These are phyloP conservation scores for Fusarium scirpi DNA, from an alignment of 2,329 filamentous ascomycete genomes.

Conservation along the genomic window DNA sequence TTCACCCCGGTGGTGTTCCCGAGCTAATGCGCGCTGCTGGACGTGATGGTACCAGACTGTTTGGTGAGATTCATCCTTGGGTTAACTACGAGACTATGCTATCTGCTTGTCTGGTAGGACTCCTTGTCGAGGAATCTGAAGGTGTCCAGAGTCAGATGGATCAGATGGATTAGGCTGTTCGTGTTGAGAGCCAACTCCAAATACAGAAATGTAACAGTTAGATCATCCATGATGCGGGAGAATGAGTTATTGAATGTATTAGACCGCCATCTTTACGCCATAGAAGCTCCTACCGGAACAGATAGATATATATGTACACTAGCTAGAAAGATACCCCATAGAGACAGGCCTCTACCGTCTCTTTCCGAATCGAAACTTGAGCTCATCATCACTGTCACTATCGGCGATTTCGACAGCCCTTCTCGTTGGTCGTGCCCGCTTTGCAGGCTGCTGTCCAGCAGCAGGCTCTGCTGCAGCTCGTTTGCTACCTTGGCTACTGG, in stretches of 20 bases:
- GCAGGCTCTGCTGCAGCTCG: constrained; percentile 50
- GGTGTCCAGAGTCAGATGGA: constrained; percentile 63
- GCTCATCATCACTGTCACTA: constrained; percentile 66
- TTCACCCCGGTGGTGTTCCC: constrained; percentile 87
- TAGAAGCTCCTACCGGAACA: constrained; percentile 24
- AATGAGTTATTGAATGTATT: constrained; percentile 11
- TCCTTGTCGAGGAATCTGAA: constrained; percentile 69
- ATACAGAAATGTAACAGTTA: neutral
- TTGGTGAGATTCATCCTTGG: constrained; percentile 77
- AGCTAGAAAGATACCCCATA: constrained; percentile 51
- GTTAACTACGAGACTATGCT: constrained; percentile 80
- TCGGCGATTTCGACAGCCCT: constrained; percentile 53
- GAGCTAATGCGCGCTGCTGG: constrained; percentile 76
- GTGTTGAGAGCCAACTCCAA: neutral
- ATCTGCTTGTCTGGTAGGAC: constrained; percentile 70
- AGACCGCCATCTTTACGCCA: constrained; percentile 21
- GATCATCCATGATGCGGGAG: neutral
- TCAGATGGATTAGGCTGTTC: constrained; percentile 66
- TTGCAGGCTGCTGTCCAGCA: constrained; percentile 48
- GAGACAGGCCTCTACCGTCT: constrained; percentile 53
- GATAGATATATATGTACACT: constrained; percentile 41
- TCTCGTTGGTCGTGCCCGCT: constrained; percentile 51
- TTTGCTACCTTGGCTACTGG: constrained; percentile 51
- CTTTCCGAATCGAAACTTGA: constrained; percentile 68
- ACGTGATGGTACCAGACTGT: constrained; percentile 71